Base-by-base conservation (phyloP, 2,329 filamentous ascomycete species). In the Alternaria hordeiaustralica region DNA sequence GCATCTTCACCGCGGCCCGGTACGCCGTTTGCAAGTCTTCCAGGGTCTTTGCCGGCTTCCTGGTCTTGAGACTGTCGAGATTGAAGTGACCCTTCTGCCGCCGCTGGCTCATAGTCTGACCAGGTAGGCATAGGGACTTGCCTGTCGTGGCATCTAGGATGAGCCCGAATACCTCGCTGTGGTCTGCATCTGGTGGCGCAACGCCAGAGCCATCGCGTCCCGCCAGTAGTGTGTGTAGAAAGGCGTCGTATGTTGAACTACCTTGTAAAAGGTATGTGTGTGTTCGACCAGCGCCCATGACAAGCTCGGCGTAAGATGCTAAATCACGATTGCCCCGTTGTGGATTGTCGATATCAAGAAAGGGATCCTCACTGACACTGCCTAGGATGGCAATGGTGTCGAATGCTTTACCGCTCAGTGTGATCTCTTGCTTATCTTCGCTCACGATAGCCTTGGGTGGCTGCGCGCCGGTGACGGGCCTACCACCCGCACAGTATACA, bases 161-260 rank as follows among this genome's bases (percentile, higher is more conserved):
- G 5, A 74, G 63, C 15, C 71, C 71, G 50, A 75, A 70, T 8
- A 71, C 70, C 41, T 73, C 68, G 50, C 63, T 69, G 25, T 72
- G 72, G 2, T 73, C 68, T 6, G 36, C 30, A 3, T 71, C 65
- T 2, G 68, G 65, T 10, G 58, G 47, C 4, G 58, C 58, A 7
- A 50, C 58, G 25, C 64, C 63, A 9, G 70, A 65, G 13, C 60
- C 66, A 45, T 74, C 67, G 21, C 68, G 65, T 10, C 71, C 71
- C 3, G 70, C 70, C 1, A 71, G 30, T 10, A 75, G 53, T 3
- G 72, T 74, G 18, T 70, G 45, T 44, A 69, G 57, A 58, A 75
- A 75, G 6, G 71, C 73, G 11, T 73, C 67, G 36, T 69, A 73
- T 26, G 70, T 47, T 10, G 66, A 66, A 6, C 23, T 49, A 8